These are phyloP conservation scores for Ogataea glucozyma DNA, from an alignment of 805 yeast species.

Conservation along the genomic window DNA sequence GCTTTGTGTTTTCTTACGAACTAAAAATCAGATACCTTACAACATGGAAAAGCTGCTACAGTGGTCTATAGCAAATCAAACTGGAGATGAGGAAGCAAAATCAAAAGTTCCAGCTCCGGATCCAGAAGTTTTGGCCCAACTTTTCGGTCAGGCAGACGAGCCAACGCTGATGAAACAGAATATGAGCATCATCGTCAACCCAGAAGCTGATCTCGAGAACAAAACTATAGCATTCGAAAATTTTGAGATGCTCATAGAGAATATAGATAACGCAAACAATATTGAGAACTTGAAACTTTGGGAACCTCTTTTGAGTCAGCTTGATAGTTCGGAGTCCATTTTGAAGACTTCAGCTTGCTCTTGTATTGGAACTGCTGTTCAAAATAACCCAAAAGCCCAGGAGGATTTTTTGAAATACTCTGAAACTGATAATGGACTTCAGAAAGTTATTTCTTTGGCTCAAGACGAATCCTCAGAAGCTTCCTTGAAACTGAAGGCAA, in stretches of 20 bases:
- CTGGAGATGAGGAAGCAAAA: slow-evolving; percentile 69
- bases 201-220: slow-evolving; percentile 60
- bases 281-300: slow-evolving; percentile 81
- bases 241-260: slow-evolving; percentile 91
- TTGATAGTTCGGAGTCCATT: slow-evolving; percentile 44
- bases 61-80: slow-evolving; percentile 85
- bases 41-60: slow-evolving; percentile 85
- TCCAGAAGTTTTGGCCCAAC: slow-evolving; percentile 73
- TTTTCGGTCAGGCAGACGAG: slow-evolving; percentile 81
- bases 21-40: background rate
- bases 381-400: slow-evolving; percentile 81
- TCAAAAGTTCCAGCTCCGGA: slow-evolving; percentile 69
- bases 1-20: background rate
- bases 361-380: slow-evolving; percentile 87
- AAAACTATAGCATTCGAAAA: slow-evolving; percentile 82
- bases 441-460: slow-evolving; percentile 46
- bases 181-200: slow-evolving; percentile 56
- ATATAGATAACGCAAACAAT: slow-evolving; percentile 91
- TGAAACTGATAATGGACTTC: slow-evolving; percentile 42
- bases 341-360: slow-evolving; percentile 66
- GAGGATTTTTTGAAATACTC: slow-evolving; percentile 57
- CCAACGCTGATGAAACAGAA: slow-evolving; percentile 84
- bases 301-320: slow-evolving; percentile 62
- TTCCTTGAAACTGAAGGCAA: slow-evolving; percentile 56
- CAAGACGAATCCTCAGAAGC: slow-evolving; percentile 20